Evolutionary conservation across 148 eudicot species (phyloP).

Genomic region (Cornus kousa): DNA sequence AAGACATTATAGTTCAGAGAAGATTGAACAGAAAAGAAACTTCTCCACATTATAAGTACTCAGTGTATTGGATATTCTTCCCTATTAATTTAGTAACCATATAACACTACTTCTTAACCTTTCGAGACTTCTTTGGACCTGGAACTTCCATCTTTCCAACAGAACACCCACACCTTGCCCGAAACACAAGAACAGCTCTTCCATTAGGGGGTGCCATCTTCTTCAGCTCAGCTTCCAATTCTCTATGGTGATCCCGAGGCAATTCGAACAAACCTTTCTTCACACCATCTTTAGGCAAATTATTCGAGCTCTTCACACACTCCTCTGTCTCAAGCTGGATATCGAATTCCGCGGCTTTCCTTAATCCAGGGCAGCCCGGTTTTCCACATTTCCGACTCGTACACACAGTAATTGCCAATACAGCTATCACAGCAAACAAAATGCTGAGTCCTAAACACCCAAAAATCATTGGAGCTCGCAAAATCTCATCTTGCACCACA

Average conservation of each 20-base stretch:
- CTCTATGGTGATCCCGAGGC: constrained; percentile 72
- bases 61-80: background rate
- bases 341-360: constrained; percentile 77
- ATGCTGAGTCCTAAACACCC: constrained; percentile 71
- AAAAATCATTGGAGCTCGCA: constrained; percentile 58
- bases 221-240: constrained; percentile 84
- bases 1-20: background rate
- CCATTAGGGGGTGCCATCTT: constrained; percentile 90
- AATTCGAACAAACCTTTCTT: constrained; percentile 66
- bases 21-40: constrained; percentile 7
- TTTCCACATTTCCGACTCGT: constrained; percentile 62
- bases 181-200: constrained; percentile 70
- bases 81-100: background rate
- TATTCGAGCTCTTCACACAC: constrained; percentile 48
- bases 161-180: constrained; percentile 83
- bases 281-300: constrained; percentile 34
- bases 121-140: constrained; percentile 60
- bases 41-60: constrained; percentile 1
- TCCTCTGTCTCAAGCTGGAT: constrained; percentile 83
- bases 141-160: constrained; percentile 90
- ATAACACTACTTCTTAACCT: constrained; percentile 65
- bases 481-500: constrained; percentile 56
- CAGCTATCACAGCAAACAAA: constrained; percentile 51
- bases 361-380: constrained; percentile 63
- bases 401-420: constrained; percentile 55